Conservation (phyloP, 768 basidiomycete species). For the Leccinum rimulosum region DNA sequence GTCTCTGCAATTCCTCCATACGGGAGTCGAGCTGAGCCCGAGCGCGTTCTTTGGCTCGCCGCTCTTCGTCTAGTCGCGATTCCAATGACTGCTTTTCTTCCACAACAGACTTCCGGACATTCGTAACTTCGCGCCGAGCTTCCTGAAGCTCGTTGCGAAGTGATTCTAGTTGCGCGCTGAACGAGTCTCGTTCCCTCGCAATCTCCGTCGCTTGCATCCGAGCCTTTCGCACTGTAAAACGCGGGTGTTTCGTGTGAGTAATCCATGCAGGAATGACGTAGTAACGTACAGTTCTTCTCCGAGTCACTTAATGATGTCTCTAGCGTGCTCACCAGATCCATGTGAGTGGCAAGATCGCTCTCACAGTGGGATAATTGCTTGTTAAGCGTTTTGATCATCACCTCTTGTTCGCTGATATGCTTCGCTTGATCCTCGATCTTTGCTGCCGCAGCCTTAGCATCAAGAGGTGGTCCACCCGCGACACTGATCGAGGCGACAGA, state of each 20-base stretch:
- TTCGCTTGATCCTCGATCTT: conserved; percentile 74
- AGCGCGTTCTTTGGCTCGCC: conserved; percentile 83
- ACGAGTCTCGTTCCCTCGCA: conserved; percentile 78
- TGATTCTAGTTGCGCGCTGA: conserved; percentile 60
- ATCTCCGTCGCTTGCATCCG: conserved; percentile 92
- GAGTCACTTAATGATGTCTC: conserved; percentile 87
- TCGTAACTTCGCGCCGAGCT: conserved; percentile 75
- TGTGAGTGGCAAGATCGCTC: conserved; percentile 85
- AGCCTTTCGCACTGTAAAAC: conserved; percentile 75
- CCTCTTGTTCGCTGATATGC: conserved; percentile 79
- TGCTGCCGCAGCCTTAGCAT: conserved; percentile 49
- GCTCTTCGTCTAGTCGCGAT: conserved; percentile 80
- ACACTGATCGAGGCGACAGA: conserved; percentile 51
- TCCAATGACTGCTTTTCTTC: conserved; percentile 90
- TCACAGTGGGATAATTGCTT: conserved; percentile 94
- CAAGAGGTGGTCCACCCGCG: conserved; percentile 36
- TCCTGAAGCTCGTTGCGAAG: conserved; percentile 74
- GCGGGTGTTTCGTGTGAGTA: conserved; percentile 10
- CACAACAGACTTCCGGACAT: conserved; percentile 73
- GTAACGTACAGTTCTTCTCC: conserved; percentile 82
- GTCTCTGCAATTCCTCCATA: conserved; percentile 79
- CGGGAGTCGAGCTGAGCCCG: conserved; percentile 84
- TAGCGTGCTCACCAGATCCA: conserved; percentile 82
- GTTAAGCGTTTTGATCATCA: conserved; percentile 91
- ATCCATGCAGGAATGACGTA: background rate